Percentiles rank a stretch among this genome's conserved stretches.
Conservation (phyloP, 306 rosid species). For the Macrotyloma uniflorum region DNA sequence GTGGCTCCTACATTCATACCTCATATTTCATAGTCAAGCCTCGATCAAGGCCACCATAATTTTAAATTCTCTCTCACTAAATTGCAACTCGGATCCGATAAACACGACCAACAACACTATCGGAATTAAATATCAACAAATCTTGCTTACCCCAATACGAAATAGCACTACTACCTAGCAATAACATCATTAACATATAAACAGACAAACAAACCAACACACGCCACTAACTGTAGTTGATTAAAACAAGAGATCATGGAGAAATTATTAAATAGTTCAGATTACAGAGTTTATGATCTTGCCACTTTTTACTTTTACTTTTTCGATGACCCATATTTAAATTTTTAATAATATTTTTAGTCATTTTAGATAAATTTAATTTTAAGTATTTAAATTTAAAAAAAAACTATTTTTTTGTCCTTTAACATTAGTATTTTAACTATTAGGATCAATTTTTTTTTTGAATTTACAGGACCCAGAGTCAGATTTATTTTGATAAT, state of each 20-base stretch:
- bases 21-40: not conserved
- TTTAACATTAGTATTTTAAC: too few species aligned
- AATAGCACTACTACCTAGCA: not conserved
- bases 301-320: too few species aligned
- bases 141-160: not conserved
- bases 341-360: too few species aligned
- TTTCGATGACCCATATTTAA: too few species aligned
- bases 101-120: not conserved
- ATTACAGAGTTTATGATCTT: not conserved
- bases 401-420: too few species aligned
- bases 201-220: constrained; percentile 21
- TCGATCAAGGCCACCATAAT: not conserved
- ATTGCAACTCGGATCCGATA: not conserved
- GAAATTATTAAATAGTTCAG: not conserved
- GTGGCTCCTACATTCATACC: not conserved
- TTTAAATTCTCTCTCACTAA: not conserved
- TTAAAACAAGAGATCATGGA: not conserved
- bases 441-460: too few species aligned
- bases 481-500: too few species aligned
- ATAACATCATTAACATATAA: not conserved
- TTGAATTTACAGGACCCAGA: too few species aligned
- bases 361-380: too few species aligned
- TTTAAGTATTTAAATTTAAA: too few species aligned
- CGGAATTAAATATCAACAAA: constrained; percentile 22
- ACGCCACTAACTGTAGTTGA: not conserved